Conservation (phyloP, 805 yeast genomes). For the Candida ovalis region DNA sequence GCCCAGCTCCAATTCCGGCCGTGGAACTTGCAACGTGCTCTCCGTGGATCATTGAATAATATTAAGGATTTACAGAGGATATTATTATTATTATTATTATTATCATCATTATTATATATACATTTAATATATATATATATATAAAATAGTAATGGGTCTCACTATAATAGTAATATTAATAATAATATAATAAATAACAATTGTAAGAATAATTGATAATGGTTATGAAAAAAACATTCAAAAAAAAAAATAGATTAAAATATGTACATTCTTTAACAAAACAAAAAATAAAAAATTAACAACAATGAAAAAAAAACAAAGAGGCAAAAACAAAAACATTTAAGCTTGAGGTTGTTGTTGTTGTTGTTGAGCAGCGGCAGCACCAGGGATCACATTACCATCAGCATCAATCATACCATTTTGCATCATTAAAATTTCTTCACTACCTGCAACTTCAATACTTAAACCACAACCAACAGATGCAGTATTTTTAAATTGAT, state of each 20-base stretch:
- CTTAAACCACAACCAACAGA: conserved; percentile 92
- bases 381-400: conserved; percentile 80
- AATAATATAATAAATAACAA: too few relatives aligned
- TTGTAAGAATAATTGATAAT: too few relatives aligned
- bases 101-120: too few relatives aligned
- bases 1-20: too few relatives aligned
- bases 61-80: too few relatives aligned
- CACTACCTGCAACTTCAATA: conserved; percentile 92
- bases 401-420: conserved; percentile 79
- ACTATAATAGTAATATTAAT: not conserved
- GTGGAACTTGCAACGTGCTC: too few relatives aligned
- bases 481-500: conserved; percentile 74
- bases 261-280: not conserved
- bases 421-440: conserved; percentile 88
- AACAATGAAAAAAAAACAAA: too few relatives aligned
- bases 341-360: not conserved
- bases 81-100: too few relatives aligned
- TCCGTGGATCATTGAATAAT: too few relatives aligned
- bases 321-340: not conserved
- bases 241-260: not conserved
- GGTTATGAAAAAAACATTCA: not conserved
- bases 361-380: conserved; percentile 32
- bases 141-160: not conserved
- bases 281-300: too few relatives aligned
- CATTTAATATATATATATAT: too few relatives aligned